These are phyloP conservation scores for Pythium pectinolyticum DNA, from an alignment of 352 stramenopile species.

Conservation along the genomic window DNA sequence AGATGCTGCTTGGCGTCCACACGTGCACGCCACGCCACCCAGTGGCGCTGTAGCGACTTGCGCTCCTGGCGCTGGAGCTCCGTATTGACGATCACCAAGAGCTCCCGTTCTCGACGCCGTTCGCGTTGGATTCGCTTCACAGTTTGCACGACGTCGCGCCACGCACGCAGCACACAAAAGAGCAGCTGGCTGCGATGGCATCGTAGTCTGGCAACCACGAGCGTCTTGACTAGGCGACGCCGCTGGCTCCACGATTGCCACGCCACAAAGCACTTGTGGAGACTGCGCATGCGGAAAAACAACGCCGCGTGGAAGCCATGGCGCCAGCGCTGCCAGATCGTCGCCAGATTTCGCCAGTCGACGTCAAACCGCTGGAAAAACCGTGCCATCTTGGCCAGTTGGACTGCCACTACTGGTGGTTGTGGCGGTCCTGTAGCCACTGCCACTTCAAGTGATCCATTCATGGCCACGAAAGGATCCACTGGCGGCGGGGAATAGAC, in stretches of 20 bases:
- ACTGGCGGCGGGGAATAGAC: too few species aligned
- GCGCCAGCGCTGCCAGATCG: conserved; percentile 57
- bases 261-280: conserved; percentile 32
- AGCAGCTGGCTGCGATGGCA: conserved; percentile 2
- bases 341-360: conserved; percentile 35
- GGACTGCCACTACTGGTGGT: neutral
- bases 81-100: conserved; percentile 57
- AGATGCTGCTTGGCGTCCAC: conserved; percentile 44
- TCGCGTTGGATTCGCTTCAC: conserved; percentile 51
- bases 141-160: conserved; percentile 40
- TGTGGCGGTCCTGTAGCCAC: neutral
- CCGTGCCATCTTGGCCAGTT: conserved; percentile 35
- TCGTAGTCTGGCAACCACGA: conserved; percentile 22
- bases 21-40: conserved; percentile 42
- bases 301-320: conserved; percentile 59
- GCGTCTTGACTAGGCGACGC: conserved; percentile 13
- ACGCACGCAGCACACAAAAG: conserved; percentile 30
- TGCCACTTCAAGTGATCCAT: too few species aligned
- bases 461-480: too few species aligned
- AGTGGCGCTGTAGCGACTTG: conserved; percentile 42
- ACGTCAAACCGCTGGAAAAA: conserved; percentile 51
- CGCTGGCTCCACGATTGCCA: conserved; percentile 37
- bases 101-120: conserved; percentile 49
- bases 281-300: conserved; percentile 51
- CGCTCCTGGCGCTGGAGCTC: conserved; percentile 50